phyloP scores from a whole-genome alignment of 139 green algal genomes.

The Chlamydomonas schloesseri region DNA sequence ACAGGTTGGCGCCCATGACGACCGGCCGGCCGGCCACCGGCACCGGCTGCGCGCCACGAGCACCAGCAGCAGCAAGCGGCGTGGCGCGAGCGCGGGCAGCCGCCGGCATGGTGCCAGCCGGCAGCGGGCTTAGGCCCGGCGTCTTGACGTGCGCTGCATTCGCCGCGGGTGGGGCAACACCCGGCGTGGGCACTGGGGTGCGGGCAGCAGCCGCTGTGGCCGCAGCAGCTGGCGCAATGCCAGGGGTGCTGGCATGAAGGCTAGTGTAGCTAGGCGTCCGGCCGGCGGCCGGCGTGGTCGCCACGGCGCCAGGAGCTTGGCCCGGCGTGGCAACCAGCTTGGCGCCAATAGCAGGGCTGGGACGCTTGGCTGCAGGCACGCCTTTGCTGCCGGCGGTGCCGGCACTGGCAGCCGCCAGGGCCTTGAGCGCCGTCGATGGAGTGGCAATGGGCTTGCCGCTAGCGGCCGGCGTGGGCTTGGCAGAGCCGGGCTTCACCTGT shows the following conservation, averaged over 20 bases:
- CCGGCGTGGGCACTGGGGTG: too few species aligned
- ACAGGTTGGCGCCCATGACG: not conserved
- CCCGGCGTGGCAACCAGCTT: not conserved
- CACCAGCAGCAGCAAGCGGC: too few species aligned
- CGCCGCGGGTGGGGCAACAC: too few species aligned
- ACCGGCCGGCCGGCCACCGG: not conserved
- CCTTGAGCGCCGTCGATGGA: conserved; percentile 23
- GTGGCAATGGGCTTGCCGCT: not conserved
- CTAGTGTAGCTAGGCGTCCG: too few species aligned
- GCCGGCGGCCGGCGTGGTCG: too few species aligned
- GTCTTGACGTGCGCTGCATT: too few species aligned
- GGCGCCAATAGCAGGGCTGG: not conserved
- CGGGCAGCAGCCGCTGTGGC: too few species aligned
- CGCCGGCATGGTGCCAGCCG: not conserved
- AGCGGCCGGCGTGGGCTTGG: not conserved
- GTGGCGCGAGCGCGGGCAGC: not conserved
- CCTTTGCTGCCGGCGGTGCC: not conserved
- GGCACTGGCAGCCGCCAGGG: conserved; percentile 2
- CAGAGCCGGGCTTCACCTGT: too few species aligned
- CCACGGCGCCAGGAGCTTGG: not conserved
- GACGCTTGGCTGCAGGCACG: not conserved
- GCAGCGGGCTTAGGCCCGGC: too few species aligned
- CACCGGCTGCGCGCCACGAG: too few species aligned
- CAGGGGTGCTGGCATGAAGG: too few species aligned
- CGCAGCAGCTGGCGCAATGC: too few species aligned